A percentile compares a stretch with the other conserved stretches of the same genome.
These are phyloP conservation scores for Arabidopsis hybrid DNA, from an alignment of 441 rosid genomes.

Conservation along the genomic window DNA sequence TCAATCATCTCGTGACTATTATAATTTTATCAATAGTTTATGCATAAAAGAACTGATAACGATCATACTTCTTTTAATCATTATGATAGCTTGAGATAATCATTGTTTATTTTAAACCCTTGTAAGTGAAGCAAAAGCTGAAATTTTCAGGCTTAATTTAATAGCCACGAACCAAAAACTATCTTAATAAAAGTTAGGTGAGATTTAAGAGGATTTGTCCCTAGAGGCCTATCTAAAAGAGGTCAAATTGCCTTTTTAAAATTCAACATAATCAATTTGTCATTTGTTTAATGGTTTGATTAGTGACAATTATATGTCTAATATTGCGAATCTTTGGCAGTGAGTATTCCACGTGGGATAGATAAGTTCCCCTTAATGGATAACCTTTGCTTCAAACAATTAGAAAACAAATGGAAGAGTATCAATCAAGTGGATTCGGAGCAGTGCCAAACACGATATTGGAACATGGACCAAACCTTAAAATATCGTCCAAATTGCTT, in stretches of 20 bases:
- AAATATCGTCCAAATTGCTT: neutral
- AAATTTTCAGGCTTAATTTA: neutral
- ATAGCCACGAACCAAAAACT: neutral
- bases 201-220: slow-evolving; percentile 15
- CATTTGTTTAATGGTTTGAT: slow-evolving; percentile 19
- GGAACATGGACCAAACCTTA: neutral
- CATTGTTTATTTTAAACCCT: slow-evolving; percentile 9
- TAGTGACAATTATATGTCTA: slow-evolving; percentile 1
- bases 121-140: slow-evolving; percentile 14
- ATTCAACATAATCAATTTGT: neutral
- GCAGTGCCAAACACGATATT: neutral
- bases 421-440: slow-evolving; percentile 11
- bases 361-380: slow-evolving; percentile 23
- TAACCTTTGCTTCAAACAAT: slow-evolving; percentile 22
- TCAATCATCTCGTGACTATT: neutral
- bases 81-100: neutral
- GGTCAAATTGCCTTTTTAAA: slow-evolving; percentile 1
- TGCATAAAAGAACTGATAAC: neutral
- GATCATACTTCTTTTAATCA: neutral
- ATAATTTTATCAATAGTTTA: neutral
- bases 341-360: slow-evolving; percentile 11
- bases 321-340: neutral
- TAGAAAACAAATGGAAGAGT: neutral
- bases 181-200: neutral
- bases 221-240: neutral